Evolutionary conservation across 352 stramenopile species (phyloP).

Genomic region (Phytophthora macrochlamydospora): DNA sequence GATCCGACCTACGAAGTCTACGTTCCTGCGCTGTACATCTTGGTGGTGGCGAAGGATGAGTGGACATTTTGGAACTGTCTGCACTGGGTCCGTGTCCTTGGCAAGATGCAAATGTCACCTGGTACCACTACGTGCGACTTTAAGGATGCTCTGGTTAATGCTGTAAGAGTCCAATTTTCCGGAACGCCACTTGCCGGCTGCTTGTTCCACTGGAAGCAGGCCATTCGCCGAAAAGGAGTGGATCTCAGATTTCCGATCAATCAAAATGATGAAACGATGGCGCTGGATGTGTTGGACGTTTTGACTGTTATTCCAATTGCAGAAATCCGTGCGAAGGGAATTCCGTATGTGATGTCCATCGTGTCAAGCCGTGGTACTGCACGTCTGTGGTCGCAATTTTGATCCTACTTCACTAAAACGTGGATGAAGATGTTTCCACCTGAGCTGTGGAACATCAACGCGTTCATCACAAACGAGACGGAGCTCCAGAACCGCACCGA

Average conservation of each 20-base stretch:
- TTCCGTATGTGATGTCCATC: constrained; percentile 3
- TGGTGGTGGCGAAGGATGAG: neutral
- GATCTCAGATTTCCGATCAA: constrained; percentile 5
- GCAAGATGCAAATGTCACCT: neutral
- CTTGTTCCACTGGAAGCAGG: constrained; percentile 4
- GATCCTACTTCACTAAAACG: constrained; percentile 2
- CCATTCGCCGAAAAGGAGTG: constrained; percentile 1
- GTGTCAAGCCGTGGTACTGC: neutral
- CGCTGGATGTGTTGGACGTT: neutral
- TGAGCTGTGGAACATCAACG: constrained; percentile 4
- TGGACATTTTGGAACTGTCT: neutral
- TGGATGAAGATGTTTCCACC: constrained; percentile 12
- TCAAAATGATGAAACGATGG: constrained; percentile 1
- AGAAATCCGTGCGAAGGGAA: constrained; percentile 3
- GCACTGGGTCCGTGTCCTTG: neutral
- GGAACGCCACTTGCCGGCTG: neutral
- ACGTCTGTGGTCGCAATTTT: constrained; percentile 3
- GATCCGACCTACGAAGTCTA: constrained; percentile 10
- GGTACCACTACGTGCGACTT: neutral
- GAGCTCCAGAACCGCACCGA: constrained; percentile 17
- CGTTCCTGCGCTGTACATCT: constrained; percentile 1
- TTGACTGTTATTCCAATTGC: constrained; percentile 7
- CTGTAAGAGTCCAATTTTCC: neutral
- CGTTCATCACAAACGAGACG: neutral
- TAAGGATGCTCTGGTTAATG: neutral